A percentile compares a stretch with the other conserved stretches of the same genome.
These are phyloP conservation scores for Saccharomyces hybrid DNA, from an alignment of 1,139 yeast species.

Conservation along the genomic window DNA sequence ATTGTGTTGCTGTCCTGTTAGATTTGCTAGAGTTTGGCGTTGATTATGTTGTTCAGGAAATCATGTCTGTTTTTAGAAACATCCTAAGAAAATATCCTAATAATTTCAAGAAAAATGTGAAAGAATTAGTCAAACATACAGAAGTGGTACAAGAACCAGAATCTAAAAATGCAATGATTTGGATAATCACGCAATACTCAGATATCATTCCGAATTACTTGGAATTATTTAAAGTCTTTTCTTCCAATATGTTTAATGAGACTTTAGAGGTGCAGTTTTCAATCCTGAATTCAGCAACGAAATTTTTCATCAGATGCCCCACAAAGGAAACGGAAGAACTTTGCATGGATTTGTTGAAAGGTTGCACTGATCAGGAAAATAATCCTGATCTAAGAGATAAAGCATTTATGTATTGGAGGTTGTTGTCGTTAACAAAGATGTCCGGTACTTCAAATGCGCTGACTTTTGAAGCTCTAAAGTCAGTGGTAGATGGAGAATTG, in stretches of 20 bases:
- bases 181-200: constrained; percentile 79
- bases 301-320: constrained; percentile 55
- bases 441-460: constrained; percentile 6
- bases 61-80: constrained; percentile 67
- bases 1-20: constrained; percentile 57
- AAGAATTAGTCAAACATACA: constrained; percentile 32
- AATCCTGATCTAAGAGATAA: constrained; percentile 82
- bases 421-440: constrained; percentile 44
- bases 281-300: constrained; percentile 66
- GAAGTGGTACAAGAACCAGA: constrained; percentile 63
- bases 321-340: constrained; percentile 45
- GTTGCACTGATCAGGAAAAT: constrained; percentile 68
- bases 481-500: constrained; percentile 50
- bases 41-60: constrained; percentile 73
- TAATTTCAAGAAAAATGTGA: constrained; percentile 34
- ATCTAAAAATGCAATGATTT: constrained; percentile 68
- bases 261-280: constrained; percentile 65
- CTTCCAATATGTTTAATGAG: constrained; percentile 37
- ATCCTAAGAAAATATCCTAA: constrained; percentile 69
- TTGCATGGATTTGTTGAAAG: constrained; percentile 53
- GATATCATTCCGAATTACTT: constrained; percentile 26
- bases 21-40: constrained; percentile 60
- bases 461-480: constrained; percentile 32
- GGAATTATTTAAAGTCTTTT: constrained; percentile 18
- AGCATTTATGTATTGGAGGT: constrained; percentile 80